Conservation (phyloP, 2,329 filamentous ascomycete species). For the Sarocladiaceae sp. region DNA sequence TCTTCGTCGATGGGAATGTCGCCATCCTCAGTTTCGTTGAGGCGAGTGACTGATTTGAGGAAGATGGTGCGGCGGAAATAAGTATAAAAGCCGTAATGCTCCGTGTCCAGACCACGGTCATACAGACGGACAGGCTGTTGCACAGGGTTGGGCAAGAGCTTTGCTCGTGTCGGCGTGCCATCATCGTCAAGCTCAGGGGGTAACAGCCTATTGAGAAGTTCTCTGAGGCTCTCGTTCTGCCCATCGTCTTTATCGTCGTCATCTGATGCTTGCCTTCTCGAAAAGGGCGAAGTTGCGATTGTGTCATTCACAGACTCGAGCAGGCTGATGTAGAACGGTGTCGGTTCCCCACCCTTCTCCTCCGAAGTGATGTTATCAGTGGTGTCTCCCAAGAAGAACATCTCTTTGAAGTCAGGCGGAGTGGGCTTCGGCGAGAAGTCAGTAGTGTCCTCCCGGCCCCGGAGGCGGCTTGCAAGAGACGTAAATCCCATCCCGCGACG, state of each 20-base stretch:
- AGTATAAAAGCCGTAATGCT: slow-evolving; percentile 92
- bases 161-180: slow-evolving; percentile 68
- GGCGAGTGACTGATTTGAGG: slow-evolving; percentile 54
- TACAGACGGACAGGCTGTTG: slow-evolving; percentile 82
- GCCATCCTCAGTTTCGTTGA: slow-evolving; percentile 40
- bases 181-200: slow-evolving; percentile 59
- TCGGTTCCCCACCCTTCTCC: slow-evolving; percentile 76
- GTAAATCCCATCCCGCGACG: slow-evolving; percentile 22
- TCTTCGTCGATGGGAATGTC: slow-evolving; percentile 45
- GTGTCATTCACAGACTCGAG: slow-evolving; percentile 42
- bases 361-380: slow-evolving; percentile 67
- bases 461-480: slow-evolving; percentile 18
- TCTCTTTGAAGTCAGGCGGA: slow-evolving; percentile 63
- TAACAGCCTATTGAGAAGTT: slow-evolving; percentile 32
- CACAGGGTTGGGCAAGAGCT: slow-evolving; percentile 64
- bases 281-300: slow-evolving; percentile 21
- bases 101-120: slow-evolving; percentile 72
- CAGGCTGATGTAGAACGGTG: slow-evolving; percentile 83
- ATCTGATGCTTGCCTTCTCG: slow-evolving; percentile 16
- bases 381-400: slow-evolving; percentile 78
- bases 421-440: slow-evolving; percentile 48
- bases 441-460: slow-evolving; percentile 13
- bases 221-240: slow-evolving; percentile 39
- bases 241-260: slow-evolving; percentile 14
- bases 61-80: slow-evolving; percentile 89